Evolutionary conservation across 1,139 yeast species (phyloP), one percentile per base, ranked within the genome.

Genomic region (Yamadazyma sp.): DNA sequence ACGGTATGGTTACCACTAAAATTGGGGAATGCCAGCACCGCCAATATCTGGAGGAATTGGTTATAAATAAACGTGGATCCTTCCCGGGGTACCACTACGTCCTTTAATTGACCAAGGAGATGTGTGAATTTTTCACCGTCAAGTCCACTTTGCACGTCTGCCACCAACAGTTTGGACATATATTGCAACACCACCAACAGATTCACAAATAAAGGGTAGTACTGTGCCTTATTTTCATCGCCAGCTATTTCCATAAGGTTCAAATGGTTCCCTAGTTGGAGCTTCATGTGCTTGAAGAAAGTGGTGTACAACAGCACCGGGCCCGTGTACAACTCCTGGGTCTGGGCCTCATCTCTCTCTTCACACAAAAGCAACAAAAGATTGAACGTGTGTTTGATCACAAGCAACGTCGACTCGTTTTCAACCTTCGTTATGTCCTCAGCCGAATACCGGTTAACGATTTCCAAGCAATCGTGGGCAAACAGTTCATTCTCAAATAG

Each of bases 261-360:
- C 2, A 59, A 39, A 37, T 58, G 58, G 12, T 50, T 45, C 26
- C 53, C 46, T 24, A 62, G 42, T 36, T 57, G 55, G 33, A 44
- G 45, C 26, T 53, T 49, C 16, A 59, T 43, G 30, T 58, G 58
- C 24, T 51, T 47, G 34, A 46, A 47, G 31, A 47, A 47, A 6
- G 38, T 31, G 3, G 29, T 17, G 20, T 47, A 47, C 14, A 43
- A 16, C 4, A n/a, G 10, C 3, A 17, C 15, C 10, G 33, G 29
- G 8, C 46, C 47, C 29, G 22, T 30, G 29, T 35, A 48, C 2
- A 43, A 17, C 16, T 46, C 49, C 3, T 36, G 32, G 4, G 45
- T 16, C 8, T 41, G 34, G 1, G 29, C 20, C 12, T 39, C 44
- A 17, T 47, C 50, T 20, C 50, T 25, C 33, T 47, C 53, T 2